Conservation (phyloP, 2,329 filamentous ascomycete species). For the Pseudogymnoascus sp. region DNA sequence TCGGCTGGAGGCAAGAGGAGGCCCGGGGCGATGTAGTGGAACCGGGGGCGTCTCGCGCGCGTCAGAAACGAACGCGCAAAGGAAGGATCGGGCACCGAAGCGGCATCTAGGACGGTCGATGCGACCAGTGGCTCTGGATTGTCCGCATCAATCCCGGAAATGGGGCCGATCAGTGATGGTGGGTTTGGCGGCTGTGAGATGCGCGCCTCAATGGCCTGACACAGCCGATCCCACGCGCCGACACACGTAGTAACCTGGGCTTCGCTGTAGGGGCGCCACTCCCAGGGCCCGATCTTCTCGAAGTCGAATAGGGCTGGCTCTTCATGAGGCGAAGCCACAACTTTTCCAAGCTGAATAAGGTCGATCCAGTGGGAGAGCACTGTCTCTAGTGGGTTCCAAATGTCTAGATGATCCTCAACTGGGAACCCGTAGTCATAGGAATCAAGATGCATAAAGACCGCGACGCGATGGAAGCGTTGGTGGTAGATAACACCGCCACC, state of each 20-base stretch:
- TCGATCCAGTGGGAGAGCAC: slow-evolving; percentile 22
- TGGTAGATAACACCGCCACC: slow-evolving; percentile 29
- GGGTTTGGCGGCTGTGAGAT: slow-evolving; percentile 17
- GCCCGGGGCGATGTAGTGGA: background rate
- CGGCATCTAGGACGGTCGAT: background rate
- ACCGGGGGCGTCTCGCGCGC: background rate
- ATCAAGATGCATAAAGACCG: slow-evolving; percentile 16
- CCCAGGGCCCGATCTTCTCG: slow-evolving; percentile 20
- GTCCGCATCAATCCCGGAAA: background rate
- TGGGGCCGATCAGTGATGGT: background rate
- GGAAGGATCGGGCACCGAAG: background rate
- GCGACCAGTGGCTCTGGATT: background rate
- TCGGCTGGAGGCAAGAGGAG: background rate
- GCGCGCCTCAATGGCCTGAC: slow-evolving; percentile 23
- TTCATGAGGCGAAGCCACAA: slow-evolving; percentile 12
- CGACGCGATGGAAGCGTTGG: slow-evolving; percentile 15
- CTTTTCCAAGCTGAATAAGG: slow-evolving; percentile 19
- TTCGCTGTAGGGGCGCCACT: slow-evolving; percentile 28
- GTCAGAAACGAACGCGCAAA: background rate
- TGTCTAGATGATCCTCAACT: slow-evolving; percentile 15
- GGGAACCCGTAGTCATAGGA: slow-evolving; percentile 15
- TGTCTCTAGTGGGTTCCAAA: slow-evolving; percentile 24
- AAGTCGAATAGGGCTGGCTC: slow-evolving; percentile 21
- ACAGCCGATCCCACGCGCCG: slow-evolving; percentile 23
- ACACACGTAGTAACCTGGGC: slow-evolving; percentile 23